These are phyloP conservation scores for Metarhizium album DNA, from an alignment of 2,329 filamentous ascomycete genomes.

Conservation along the genomic window DNA sequence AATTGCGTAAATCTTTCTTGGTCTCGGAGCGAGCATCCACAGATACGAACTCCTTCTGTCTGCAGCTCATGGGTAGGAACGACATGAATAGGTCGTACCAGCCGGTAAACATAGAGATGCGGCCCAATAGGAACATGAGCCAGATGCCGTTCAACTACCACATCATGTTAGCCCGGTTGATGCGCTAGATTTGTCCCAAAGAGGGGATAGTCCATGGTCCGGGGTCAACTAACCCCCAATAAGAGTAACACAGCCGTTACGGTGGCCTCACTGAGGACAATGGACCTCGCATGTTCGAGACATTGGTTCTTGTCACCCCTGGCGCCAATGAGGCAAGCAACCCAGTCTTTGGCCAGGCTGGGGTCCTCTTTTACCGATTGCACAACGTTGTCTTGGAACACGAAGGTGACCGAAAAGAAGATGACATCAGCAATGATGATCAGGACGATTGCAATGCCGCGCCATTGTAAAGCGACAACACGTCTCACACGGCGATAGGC, in stretches of 20 bases:
- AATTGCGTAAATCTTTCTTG: conserved; percentile 45
- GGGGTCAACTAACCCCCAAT: conserved; percentile 45
- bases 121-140: conserved; percentile 69
- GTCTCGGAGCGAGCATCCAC: conserved; percentile 60
- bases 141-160: conserved; percentile 70
- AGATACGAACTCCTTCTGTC: conserved; percentile 76
- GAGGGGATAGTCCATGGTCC: neutral
- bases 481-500: conserved; percentile 79
- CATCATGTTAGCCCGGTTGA: conserved; percentile 9
- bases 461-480: conserved; percentile 87
- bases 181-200: neutral
- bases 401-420: conserved; percentile 87
- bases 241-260: conserved; percentile 75
- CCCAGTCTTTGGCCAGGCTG: conserved; percentile 50
- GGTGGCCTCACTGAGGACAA: conserved; percentile 66
- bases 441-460: conserved; percentile 79
- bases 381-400: conserved; percentile 71
- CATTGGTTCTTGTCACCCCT: conserved; percentile 55
- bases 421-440: conserved; percentile 87
- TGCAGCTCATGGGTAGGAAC: conserved; percentile 29
- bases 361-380: conserved; percentile 45
- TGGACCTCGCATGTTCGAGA: conserved; percentile 41
- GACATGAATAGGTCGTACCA: conserved; percentile 60
- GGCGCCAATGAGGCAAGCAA: conserved; percentile 53
- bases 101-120: conserved; percentile 73